Conservation (phyloP, 2,329 filamentous ascomycete species). For the Gaeumannomyces tritici region DNA sequence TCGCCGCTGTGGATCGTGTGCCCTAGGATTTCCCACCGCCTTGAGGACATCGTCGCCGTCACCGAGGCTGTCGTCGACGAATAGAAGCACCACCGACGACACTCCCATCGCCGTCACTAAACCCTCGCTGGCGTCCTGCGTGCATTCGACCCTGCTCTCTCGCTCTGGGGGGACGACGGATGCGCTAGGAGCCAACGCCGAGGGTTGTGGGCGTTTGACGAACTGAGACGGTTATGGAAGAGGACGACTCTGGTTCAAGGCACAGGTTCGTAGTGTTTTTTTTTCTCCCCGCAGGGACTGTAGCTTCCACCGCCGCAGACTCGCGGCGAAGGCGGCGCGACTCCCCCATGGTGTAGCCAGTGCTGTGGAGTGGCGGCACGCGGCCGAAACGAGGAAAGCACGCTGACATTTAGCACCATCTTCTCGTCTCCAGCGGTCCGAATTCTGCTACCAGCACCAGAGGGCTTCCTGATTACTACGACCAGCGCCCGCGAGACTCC, state of each 20-base stretch:
- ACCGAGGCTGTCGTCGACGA: neutral
- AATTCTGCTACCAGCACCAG: constrained; percentile 16
- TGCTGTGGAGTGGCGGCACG: neutral
- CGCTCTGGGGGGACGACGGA: neutral
- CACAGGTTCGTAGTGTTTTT: constrained; percentile 23
- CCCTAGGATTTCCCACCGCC: neutral
- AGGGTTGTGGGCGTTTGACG: neutral
- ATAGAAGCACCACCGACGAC: neutral
- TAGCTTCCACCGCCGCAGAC: neutral
- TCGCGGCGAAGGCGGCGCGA: neutral
- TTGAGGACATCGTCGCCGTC: neutral
- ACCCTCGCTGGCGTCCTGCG: neutral
- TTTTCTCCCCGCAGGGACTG: constrained; percentile 2
- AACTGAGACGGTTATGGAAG: constrained; percentile 25
- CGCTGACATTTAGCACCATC: neutral
- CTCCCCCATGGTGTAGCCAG: neutral
- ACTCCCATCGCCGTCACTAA: neutral
- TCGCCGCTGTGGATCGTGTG: neutral
- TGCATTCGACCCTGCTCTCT: neutral
- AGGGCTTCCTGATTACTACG: constrained; percentile 13
- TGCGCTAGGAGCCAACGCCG: constrained; percentile 1
- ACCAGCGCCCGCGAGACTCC: constrained; percentile 15
- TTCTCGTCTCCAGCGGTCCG: constrained; percentile 14
- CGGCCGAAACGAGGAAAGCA: neutral
- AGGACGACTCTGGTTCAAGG: constrained; percentile 24